These are phyloP conservation scores for Dalbergia oliveri DNA, from an alignment of 306 rosid genomes.

Conservation along the genomic window DNA sequence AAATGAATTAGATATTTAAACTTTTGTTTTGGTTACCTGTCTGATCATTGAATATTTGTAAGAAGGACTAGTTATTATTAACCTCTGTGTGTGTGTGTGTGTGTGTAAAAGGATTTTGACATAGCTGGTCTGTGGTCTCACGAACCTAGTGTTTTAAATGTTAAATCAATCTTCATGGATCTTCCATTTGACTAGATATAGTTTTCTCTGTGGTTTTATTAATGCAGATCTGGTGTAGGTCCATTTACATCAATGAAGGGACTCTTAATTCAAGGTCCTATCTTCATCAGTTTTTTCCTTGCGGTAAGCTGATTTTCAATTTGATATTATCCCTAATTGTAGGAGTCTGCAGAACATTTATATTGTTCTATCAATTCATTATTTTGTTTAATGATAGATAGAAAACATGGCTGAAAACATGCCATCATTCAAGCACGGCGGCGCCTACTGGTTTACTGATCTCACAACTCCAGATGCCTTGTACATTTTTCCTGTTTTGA, in stretches of 20 bases:
- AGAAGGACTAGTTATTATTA: slow-evolving; percentile 8
- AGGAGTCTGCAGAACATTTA: slow-evolving; percentile 30
- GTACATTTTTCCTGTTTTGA: slow-evolving; percentile 76
- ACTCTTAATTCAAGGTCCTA: slow-evolving; percentile 76
- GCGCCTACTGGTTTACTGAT: slow-evolving; percentile 91
- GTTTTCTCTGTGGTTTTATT: slow-evolving; percentile 42
- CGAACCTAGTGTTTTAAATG: slow-evolving; percentile 18
- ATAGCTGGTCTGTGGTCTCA: slow-evolving; percentile 12
- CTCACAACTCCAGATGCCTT: slow-evolving; percentile 83
- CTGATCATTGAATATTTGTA: slow-evolving; percentile 22
- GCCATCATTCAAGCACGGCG: slow-evolving; percentile 92
- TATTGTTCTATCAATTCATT: slow-evolving; percentile 41
- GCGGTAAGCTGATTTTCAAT: slow-evolving; percentile 70
- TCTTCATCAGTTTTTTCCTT: slow-evolving; percentile 84
- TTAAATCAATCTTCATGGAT: slow-evolving; percentile 28
- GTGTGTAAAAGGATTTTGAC: neutral
- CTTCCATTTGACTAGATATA: slow-evolving; percentile 39
- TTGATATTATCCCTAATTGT: slow-evolving; percentile 34
- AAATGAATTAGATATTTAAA: slow-evolving; percentile 33
- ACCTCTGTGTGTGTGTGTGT: neutral
- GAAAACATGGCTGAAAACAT: slow-evolving; percentile 89
- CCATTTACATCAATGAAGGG: slow-evolving; percentile 90
- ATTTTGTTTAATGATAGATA: slow-evolving; percentile 63
- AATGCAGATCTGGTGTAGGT: slow-evolving; percentile 76
- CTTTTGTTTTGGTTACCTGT: slow-evolving; percentile 35